Evolutionary conservation across 495 filamentous ascomycete genomes (phyloP).

Genomic region (Annulohypoxylon stygium): DNA sequence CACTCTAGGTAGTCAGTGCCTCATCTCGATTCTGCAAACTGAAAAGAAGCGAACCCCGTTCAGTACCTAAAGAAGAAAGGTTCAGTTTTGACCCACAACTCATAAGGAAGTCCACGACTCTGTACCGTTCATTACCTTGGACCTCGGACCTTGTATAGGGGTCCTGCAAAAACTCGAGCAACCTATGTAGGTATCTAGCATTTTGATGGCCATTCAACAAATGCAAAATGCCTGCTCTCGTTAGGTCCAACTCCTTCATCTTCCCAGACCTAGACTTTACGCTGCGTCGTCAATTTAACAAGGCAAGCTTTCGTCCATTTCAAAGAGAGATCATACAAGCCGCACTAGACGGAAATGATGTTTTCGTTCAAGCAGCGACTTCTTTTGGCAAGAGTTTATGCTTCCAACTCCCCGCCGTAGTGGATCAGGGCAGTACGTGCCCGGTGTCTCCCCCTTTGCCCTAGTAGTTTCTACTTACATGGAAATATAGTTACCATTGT

Average conservation of each 20-base stretch:
- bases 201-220: neutral
- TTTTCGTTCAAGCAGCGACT: slow-evolving; percentile 96
- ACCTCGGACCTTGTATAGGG: neutral
- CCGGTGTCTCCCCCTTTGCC: neutral
- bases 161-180: neutral
- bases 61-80: neutral
- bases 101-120: neutral
- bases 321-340: slow-evolving; percentile 90
- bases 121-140: neutral
- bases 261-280: slow-evolving; percentile 84
- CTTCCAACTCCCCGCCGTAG: slow-evolving; percentile 91
- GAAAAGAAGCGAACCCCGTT: neutral
- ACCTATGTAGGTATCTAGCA: neutral
- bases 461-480: neutral
- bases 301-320: slow-evolving; percentile 74
- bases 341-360: slow-evolving; percentile 85
- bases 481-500: slow-evolving; percentile 81
- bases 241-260: slow-evolving; percentile 60
- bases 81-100: slow-evolving; percentile 1
- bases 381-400: slow-evolving; percentile 96
- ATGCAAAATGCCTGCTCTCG: slow-evolving; percentile 56
- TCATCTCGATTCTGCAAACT: slow-evolving; percentile 1
- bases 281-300: slow-evolving; percentile 84
- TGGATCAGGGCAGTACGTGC: slow-evolving; percentile 81
- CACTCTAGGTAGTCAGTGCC: neutral